Base-by-base conservation (phyloP, 768 basidiomycete genomes). In the Tylopilus subfusipes region DNA sequence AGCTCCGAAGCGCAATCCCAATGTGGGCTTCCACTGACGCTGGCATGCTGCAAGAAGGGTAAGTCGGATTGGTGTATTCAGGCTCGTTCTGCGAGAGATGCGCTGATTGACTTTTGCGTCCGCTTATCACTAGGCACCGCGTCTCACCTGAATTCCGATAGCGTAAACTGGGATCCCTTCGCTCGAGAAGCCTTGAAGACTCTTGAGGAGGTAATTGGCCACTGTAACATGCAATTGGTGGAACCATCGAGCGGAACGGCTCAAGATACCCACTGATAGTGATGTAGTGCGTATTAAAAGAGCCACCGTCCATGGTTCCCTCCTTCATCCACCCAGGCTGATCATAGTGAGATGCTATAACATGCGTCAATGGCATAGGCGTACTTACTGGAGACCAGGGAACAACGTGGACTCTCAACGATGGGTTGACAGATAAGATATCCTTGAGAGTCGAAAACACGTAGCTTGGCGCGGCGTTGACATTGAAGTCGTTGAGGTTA, bases 301-400 rank as follows among this genome's bases (percentile, higher is more conserved):
- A 79, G 30, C 86, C 87, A 2, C 88, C 88, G 25, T 82, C 75
- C 84, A 88, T 88, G 1, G 80, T 79, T 53, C 77, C 82, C 45
- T 72, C 74, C 68, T 90, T 90, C 86, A 89, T 88, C 88, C 89
- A 91, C 5, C 73, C 85, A 11, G 89, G 88, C 86, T 89, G 53
- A 38, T 42, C 22, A 31, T 1, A 5, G 16, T 55, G 48, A 57
- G 42, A 24, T 54, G 18, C 39, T 29, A 7, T 6, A 31, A 10
- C n/a, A 31, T 18, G 18, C 31, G 2, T 24, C 16, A 16, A 14
- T 22, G n/a, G 2, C 29, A n/a, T 6, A 11, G 19, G 10, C 34
- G 7, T 24, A 71, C 79, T 56, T 64, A 88, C 88, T 3, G 87
- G 86, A 25, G 86, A 88, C 89, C 89, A 90, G 6, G 89, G 85